phyloP scores from a whole-genome alignment of 1,284 basidiomycete species.

The Malassezia psittaci region DNA sequence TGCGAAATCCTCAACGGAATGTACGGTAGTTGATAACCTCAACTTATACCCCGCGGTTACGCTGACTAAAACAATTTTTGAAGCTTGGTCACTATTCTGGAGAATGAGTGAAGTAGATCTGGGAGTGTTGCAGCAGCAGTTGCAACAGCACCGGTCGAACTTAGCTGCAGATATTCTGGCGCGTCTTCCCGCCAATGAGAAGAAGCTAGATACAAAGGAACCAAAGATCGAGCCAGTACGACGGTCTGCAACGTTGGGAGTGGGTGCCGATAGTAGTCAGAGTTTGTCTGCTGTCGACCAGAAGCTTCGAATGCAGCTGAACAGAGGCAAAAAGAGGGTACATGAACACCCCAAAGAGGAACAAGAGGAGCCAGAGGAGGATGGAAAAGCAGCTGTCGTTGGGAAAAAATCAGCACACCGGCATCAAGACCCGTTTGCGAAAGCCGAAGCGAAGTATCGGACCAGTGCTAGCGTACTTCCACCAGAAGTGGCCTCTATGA shows the following conservation, averaged over 20 bases:
- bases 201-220: neutral
- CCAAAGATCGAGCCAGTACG: slow-evolving; percentile 5
- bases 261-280: slow-evolving; percentile 24
- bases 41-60: no score
- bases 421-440: slow-evolving; percentile 6
- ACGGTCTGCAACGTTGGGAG: slow-evolving; percentile 28
- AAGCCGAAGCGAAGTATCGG: slow-evolving; percentile 17
- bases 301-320: slow-evolving; percentile 25
- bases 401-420: neutral
- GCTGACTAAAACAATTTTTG: neutral
- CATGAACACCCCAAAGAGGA: neutral
- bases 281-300: slow-evolving; percentile 20
- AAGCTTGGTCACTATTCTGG: no score
- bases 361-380: slow-evolving; percentile 18
- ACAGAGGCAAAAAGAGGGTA: slow-evolving; percentile 13
- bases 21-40: no score
- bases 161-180: slow-evolving; percentile 35
- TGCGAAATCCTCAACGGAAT: no score
- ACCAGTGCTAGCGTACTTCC: slow-evolving; percentile 1
- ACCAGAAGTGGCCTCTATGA: slow-evolving; percentile 20
- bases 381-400: neutral
- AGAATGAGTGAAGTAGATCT: slow-evolving; percentile 21
- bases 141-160: slow-evolving; percentile 31
- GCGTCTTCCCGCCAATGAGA: slow-evolving; percentile 20
- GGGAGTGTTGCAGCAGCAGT: slow-evolving; percentile 33